Evolutionary conservation across 306 rosid genomes (phyloP), one percentile per base, ranked within the genome.

Genomic region (Aeschynomene evenia): DNA sequence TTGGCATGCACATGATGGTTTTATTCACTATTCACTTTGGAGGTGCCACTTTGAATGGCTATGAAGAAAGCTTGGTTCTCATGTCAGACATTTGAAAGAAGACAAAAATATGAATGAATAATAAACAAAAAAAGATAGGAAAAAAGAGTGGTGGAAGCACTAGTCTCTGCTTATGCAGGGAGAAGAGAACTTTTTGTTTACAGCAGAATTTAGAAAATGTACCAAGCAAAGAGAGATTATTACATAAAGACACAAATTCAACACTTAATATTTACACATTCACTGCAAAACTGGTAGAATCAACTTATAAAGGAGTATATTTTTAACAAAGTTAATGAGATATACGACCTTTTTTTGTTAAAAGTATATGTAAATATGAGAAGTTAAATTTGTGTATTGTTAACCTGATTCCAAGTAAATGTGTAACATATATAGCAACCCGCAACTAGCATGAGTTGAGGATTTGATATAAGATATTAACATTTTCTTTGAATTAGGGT

Each of bases 31-130:
- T 40, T 24, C 16, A 16, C 26, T 52, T 36, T 22, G 18, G 16
- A 68, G 36, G 39, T 51, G 63, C 39, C 37, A 9, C 62, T 14
- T 51, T 68, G 48, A 36, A 24, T 53, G 63, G 63, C 63, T 36
- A 33, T 26, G 52, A 34, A 56, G 7, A 21, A 52, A 22, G 58
- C 15, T 52, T 29, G 3, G 16, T 52, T 21, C 57, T 23, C 58
- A 43, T 43, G 1, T 0, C 6, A 43, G 18, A 43, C 18, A 1
- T n/a, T 43, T 13, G 16, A 43, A n/a, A 3, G 18, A 43, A 43
- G 3, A 13, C 18, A 43, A 12, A 42, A 42, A 43, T n/a, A 3
- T 43, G 18, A 34, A n/a, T n/a, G n/a, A n/a, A n/a, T n/a, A 9
- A 9, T 40, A 2, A 40, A 12, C 10, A 9, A 40, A 40, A 9